Percentiles rank a stretch among this genome's conserved stretches.
Conservation (phyloP, 106 monocot genomes). For the Dioscorea alata region DNA sequence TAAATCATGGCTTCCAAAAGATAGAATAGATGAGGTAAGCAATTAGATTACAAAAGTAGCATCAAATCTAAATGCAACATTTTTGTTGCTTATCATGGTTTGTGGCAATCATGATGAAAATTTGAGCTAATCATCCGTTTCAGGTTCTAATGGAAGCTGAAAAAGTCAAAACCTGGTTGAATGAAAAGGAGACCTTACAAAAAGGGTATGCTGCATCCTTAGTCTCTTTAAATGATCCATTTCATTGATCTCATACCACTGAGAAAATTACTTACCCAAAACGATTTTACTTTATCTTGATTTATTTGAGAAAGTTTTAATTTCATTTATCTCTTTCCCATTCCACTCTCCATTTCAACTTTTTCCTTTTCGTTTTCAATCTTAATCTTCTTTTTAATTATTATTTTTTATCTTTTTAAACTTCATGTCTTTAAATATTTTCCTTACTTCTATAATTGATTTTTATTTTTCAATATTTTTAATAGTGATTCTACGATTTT, state of each 20-base stretch:
- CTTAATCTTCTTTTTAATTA: too few species aligned
- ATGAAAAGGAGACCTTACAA: conserved; percentile 73
- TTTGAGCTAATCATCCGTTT: conserved; percentile 3
- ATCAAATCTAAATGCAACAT: background rate
- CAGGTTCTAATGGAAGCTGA: conserved; percentile 69
- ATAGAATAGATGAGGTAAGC: conserved; percentile 76
- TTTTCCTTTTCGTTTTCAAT: too few species aligned
- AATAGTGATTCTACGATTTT: background rate
- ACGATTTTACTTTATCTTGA: background rate
- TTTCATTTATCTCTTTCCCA: too few species aligned
- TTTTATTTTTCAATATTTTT: too few species aligned
- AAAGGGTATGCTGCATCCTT: conserved; percentile 42
- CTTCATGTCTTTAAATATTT: too few species aligned
- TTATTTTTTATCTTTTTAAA: too few species aligned
- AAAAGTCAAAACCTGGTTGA: conserved; percentile 75
- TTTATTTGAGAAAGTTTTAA: too few species aligned
- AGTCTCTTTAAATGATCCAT: background rate
- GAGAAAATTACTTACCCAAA: background rate
- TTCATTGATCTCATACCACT: background rate
- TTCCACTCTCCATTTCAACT: too few species aligned
- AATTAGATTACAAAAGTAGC: background rate
- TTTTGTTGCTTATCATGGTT: background rate
- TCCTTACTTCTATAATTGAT: too few species aligned
- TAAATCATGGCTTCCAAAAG: conserved; percentile 85
- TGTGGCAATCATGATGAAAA: background rate